phyloP scores from a whole-genome alignment of 805 yeast species.

The Hanseniaspora valbyensis region DNA sequence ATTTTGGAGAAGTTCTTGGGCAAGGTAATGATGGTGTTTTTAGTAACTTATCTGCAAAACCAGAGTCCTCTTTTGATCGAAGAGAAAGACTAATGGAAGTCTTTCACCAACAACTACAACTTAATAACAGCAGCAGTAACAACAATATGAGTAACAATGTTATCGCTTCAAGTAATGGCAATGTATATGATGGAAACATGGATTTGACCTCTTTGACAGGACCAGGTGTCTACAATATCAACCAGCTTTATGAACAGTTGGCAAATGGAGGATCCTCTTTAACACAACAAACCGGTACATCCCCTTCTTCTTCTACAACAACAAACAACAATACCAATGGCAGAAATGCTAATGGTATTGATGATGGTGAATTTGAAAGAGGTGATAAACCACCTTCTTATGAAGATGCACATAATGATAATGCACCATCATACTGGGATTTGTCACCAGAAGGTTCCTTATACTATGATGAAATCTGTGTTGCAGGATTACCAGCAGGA shows the following conservation, averaged over 20 bases:
- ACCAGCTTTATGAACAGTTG: conserved; percentile 11
- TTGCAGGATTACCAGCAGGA: conserved; percentile 94
- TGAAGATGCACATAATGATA: conserved; percentile 89
- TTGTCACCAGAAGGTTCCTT: conserved; percentile 55
- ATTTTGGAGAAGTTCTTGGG: too few relatives aligned
- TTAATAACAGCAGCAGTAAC: neutral
- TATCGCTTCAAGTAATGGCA: too few relatives aligned
- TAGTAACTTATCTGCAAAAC: conserved; percentile 82
- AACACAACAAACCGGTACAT: too few relatives aligned
- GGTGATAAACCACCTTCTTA: conserved; percentile 70
- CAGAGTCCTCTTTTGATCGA: conserved; percentile 35
- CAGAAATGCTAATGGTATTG: conserved; percentile 20
- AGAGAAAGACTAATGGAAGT: conserved; percentile 5
- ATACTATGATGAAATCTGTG: conserved; percentile 78
- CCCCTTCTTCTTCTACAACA: too few relatives aligned
- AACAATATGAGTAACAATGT: too few relatives aligned
- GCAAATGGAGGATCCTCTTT: neutral
- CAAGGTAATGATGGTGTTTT: conserved; percentile 75
- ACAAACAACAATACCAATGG: neutral
- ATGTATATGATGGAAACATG: too few relatives aligned
- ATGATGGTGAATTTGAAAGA: conserved; percentile 22
- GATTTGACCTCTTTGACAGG: neutral
- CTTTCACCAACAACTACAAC: conserved; percentile 9
- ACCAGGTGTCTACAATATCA: conserved; percentile 7
- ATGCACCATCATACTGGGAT: conserved; percentile 96